Conservation (phyloP, 345 rosid species). For the Eucalyptus erythrocorys region DNA sequence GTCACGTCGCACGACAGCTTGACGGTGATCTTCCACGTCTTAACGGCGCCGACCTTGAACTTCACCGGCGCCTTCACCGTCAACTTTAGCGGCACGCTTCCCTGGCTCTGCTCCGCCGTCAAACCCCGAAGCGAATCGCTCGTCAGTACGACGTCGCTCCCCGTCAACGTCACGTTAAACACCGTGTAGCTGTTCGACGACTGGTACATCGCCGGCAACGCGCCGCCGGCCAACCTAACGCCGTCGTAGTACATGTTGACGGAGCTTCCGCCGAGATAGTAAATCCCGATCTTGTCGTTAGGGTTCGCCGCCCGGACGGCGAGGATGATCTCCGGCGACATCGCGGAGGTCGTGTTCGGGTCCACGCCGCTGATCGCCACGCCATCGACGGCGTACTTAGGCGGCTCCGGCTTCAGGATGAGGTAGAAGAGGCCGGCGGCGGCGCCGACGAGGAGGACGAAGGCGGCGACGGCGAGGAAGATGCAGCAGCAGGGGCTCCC, state of each 20-base stretch:
- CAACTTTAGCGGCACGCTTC: constrained; percentile 44
- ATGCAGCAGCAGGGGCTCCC: constrained; percentile 42
- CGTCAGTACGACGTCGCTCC: constrained; percentile 31
- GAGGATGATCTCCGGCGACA: constrained; percentile 45
- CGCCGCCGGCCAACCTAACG: constrained; percentile 30
- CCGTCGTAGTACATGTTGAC: constrained; percentile 24
- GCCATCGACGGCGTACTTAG: constrained; percentile 36
- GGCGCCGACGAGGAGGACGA: constrained; percentile 30
- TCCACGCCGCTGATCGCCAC: constrained; percentile 45
- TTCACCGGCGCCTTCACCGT: constrained; percentile 49
- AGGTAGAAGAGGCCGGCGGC: constrained; percentile 48
- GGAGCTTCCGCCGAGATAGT: constrained; percentile 37
- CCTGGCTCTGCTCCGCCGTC: constrained; percentile 3
- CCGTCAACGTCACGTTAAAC: constrained; percentile 30
- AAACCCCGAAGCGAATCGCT: constrained; percentile 7
- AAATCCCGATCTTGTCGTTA: constrained; percentile 58
- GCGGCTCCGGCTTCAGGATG: constrained; percentile 55
- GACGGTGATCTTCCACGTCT: constrained; percentile 62
- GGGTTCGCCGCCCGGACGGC: constrained; percentile 46
- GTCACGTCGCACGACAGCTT: constrained; percentile 60
- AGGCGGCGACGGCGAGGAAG: constrained; percentile 8
- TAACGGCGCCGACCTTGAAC: constrained; percentile 56
- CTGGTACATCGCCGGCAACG: constrained; percentile 41
- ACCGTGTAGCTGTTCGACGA: constrained; percentile 50
- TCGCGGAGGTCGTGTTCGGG: constrained; percentile 22